Base-by-base conservation (phyloP, 2,329 filamentous ascomycete species). In the Grosmannia serpens region DNA sequence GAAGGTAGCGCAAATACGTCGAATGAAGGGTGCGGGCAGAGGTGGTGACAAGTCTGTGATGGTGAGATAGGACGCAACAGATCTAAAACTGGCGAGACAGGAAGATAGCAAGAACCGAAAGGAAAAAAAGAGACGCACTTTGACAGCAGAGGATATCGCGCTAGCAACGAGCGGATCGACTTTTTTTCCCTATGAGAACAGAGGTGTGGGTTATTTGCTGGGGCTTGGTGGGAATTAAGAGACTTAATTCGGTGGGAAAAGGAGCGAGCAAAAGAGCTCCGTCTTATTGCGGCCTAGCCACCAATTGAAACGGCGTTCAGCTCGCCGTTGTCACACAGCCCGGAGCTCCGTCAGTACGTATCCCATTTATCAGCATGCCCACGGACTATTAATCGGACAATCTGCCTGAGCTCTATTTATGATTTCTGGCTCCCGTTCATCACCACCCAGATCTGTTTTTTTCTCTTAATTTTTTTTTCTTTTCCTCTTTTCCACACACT, bases 301-400 rank as follows among this genome's bases (percentile, higher is more conserved):
- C 49, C 49, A 51, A 51, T 51, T 20, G 17, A 31, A 51, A 29
- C 49, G 26, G 13, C 24, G 33, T 44, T 35, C n/a, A 44, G 53
- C 53, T 44, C 35, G 53, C 47, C 47, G 47, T 29, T 57, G 55
- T 57, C 46, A 33, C 55, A 56, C 47, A 57, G 55, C 29, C 44
- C 55, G 46, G 47, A 29, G 47, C 47, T 57, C 54, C 44, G 54
- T 50, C 24, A 26, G n/a, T n/a, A 8, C 4, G 41, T 8, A 2
- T 46, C 33, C 33, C 33, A 46, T 46, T n/a, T 9, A 44, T 22
- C 41, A 33, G 31, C 31, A 33, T 33, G 31, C 31, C 10, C 31
- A 33, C 31, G 31, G 41, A 44, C 20, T 7, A 44, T 44, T 44
- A 17, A 4, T 41, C 15, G 13, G 38, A 44, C 41, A 44, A 8